Evolutionary conservation across 169 alveolate genomes (phyloP).

Genomic region (Perkinsus olseni): DNA sequence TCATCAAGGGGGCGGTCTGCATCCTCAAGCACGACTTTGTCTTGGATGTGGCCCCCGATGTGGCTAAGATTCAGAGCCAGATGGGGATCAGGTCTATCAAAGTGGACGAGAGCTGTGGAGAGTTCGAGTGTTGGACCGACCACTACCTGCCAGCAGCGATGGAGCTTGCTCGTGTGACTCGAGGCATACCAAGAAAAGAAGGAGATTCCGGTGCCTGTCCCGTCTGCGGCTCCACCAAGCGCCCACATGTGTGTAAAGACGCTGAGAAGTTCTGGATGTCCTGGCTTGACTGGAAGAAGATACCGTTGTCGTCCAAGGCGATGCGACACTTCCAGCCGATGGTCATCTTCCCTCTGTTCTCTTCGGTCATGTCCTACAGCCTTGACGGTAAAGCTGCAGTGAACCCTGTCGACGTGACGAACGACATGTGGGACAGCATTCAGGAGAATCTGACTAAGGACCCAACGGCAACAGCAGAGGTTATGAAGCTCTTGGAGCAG

Average conservation of each 20-base stretch:
- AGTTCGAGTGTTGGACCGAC: not conserved
- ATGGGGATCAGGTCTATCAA: not conserved
- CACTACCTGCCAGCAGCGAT: not conserved
- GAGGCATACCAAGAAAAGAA: not conserved
- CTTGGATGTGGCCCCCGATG: not conserved
- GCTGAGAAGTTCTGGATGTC: not conserved
- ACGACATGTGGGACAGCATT: not conserved
- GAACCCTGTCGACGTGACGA: not conserved
- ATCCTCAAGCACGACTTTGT: not conserved
- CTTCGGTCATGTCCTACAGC: not conserved
- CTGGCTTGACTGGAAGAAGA: not conserved
- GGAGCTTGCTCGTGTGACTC: not conserved
- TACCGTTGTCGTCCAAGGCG: not conserved
- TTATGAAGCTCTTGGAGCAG: not conserved
- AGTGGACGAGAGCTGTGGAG: not conserved
- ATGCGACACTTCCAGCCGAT: not conserved
- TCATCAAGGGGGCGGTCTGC: not conserved
- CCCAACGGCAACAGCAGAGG: not conserved
- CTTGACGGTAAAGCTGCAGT: not conserved
- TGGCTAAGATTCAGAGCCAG: not conserved
- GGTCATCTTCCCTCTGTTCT: not conserved
- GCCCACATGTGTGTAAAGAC: not conserved
- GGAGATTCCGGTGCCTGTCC: not conserved
- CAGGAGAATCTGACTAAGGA: not conserved
- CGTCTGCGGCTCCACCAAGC: not conserved